Percentiles rank a stretch among this genome's conserved stretches.
Evolutionary conservation across 2,329 filamentous ascomycete species (phyloP).

Genomic region (Aspergillus phoenicis): DNA sequence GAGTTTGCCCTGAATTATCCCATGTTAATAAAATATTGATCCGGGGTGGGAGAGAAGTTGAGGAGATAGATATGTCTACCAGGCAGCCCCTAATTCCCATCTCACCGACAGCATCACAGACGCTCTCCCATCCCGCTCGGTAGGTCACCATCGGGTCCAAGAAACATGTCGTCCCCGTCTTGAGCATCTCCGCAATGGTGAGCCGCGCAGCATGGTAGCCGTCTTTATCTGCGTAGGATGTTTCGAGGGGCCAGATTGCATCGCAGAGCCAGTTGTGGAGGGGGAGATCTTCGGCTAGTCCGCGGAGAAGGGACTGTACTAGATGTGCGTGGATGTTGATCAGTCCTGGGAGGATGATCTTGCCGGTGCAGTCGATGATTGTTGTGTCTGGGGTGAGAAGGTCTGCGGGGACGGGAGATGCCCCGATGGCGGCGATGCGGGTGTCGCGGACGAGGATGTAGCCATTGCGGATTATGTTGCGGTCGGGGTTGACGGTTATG

Average conservation of each 20-base stretch:
- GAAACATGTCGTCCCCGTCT: conserved; percentile 55
- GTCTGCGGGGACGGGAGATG: conserved; percentile 29
- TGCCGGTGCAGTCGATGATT: conserved; percentile 41
- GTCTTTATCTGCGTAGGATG: conserved; percentile 49
- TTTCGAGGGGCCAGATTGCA: conserved; percentile 53
- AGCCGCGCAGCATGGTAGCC: conserved; percentile 53
- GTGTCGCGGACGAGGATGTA: conserved; percentile 46
- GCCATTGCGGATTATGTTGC: conserved; percentile 53
- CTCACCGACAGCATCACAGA: conserved; percentile 47
- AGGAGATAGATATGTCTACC: conserved; percentile 11
- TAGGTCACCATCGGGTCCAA: conserved; percentile 53
- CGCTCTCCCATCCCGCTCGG: conserved; percentile 15
- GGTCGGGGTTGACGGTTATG: conserved; percentile 52
- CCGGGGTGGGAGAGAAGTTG: fast-evolving
- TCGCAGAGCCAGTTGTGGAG: conserved; percentile 57
- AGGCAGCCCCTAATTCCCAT: conserved; percentile 50
- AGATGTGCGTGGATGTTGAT: conserved; percentile 56
- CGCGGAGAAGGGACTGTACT: conserved; percentile 51
- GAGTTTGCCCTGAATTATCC: conserved; percentile 11
- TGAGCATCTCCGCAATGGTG: conserved; percentile 56
- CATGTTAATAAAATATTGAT: no score
- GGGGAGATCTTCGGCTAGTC: conserved; percentile 53
- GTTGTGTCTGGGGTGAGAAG: conserved; percentile 37
- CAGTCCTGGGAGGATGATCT: conserved; percentile 53
- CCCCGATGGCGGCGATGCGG: conserved; percentile 50